A percentile compares a stretch with the other conserved stretches of the same genome.
Conservation (phyloP, 495 filamentous ascomycete genomes). For the Talaromyces proteolyticus region DNA sequence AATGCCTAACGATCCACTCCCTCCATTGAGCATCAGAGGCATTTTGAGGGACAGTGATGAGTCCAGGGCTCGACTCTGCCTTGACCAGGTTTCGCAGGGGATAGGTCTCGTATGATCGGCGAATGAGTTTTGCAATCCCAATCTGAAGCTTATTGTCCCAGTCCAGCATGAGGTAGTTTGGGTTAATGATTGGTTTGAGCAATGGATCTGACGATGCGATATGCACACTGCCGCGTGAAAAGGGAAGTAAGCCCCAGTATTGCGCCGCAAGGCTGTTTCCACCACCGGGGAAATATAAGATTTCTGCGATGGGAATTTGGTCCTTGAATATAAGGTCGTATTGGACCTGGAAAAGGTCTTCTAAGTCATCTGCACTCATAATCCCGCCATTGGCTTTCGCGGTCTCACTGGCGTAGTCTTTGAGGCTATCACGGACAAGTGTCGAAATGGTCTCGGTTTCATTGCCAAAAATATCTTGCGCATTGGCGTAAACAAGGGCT, state of each 20-base stretch:
- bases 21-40: slow-evolving; percentile 16
- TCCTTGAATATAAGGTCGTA: slow-evolving; percentile 36
- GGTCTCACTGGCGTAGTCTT: slow-evolving; percentile 22
- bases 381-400: slow-evolving; percentile 19
- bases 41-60: slow-evolving; percentile 3
- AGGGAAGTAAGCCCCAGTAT: slow-evolving; percentile 39
- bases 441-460: slow-evolving; percentile 11
- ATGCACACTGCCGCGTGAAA: slow-evolving; percentile 54
- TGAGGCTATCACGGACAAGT: slow-evolving; percentile 10
- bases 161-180: slow-evolving; percentile 45
- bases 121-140: slow-evolving; percentile 22
- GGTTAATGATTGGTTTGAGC: slow-evolving; percentile 25
- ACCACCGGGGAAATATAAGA: slow-evolving; percentile 20
- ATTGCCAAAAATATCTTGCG: slow-evolving; percentile 27
- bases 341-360: slow-evolving; percentile 33
- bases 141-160: slow-evolving; percentile 37
- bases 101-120: slow-evolving; percentile 17
- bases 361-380: slow-evolving; percentile 17
- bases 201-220: slow-evolving; percentile 32
- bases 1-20: slow-evolving; percentile 20
- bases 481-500: slow-evolving; percentile 7
- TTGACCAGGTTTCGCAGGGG: slow-evolving; percentile 1
- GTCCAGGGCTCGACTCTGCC: slow-evolving; percentile 3
- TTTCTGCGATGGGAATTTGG: slow-evolving; percentile 14
- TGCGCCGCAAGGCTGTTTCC: slow-evolving; percentile 17